Conservation (phyloP, 2,329 filamentous ascomycete species). For the Alternaria sp. region DNA sequence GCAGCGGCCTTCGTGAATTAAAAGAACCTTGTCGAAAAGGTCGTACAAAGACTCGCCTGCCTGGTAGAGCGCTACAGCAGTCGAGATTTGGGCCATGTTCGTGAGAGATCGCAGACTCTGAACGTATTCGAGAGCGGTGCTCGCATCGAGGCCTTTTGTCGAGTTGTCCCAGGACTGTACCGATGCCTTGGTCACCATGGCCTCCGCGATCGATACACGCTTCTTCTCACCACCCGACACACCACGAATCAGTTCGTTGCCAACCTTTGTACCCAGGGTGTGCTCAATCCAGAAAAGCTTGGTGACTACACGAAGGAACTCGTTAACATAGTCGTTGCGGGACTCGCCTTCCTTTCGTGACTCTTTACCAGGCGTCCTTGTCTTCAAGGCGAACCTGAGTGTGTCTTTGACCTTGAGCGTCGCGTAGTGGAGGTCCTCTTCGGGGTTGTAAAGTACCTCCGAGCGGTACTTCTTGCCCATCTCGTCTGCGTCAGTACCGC, state of each 20-base stretch:
- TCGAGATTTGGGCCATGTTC: conserved; percentile 67
- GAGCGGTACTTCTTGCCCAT: conserved; percentile 67
- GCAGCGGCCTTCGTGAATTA: conserved; percentile 51
- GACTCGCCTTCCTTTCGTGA: conserved; percentile 67
- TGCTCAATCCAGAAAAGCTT: conserved; percentile 76
- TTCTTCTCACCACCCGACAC: conserved; percentile 57
- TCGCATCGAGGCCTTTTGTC: conserved; percentile 75
- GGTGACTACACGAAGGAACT: conserved; percentile 71
- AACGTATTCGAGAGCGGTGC: conserved; percentile 76
- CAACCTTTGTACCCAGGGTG: conserved; percentile 74
- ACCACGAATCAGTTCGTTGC: conserved; percentile 75
- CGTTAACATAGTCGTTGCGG: conserved; percentile 64
- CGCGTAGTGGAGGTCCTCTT: conserved; percentile 78
- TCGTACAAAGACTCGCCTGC: conserved; percentile 56
- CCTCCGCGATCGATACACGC: conserved; percentile 57
- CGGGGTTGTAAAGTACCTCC: conserved; percentile 75
- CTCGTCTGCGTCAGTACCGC: conserved; percentile 59
- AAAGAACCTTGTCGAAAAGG: conserved; percentile 49
- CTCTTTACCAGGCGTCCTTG: conserved; percentile 68
- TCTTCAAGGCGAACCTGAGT: conserved; percentile 73
- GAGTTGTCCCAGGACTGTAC: conserved; percentile 62
- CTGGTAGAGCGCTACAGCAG: conserved; percentile 74
- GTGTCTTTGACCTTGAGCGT: conserved; percentile 79
- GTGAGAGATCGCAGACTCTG: conserved; percentile 69
- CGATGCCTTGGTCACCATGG: conserved; percentile 52